A percentile compares a stretch with the other conserved stretches of the same genome.
Conservation (phyloP, 2,329 filamentous ascomycete species). For the Fusarium tjaetaba region DNA sequence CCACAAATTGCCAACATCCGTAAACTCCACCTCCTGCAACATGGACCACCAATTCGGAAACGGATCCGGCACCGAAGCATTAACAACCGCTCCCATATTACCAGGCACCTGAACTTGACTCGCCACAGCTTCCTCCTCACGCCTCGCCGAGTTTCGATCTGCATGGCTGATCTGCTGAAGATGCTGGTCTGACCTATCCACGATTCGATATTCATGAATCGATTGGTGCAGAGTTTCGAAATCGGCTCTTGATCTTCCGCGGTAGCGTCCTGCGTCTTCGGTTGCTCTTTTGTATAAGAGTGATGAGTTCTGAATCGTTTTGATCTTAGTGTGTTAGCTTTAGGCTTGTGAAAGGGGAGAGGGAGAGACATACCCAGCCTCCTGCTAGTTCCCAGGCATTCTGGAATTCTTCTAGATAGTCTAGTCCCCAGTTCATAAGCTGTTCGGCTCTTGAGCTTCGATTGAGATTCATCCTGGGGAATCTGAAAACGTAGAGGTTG, state of each 20-base stretch:
- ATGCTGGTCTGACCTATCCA: constrained; percentile 35
- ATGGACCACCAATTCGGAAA: constrained; percentile 43
- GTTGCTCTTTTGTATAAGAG: constrained; percentile 36
- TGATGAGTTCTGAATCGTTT: constrained; percentile 39
- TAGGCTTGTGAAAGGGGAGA: rapidly evolving
- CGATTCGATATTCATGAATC: constrained; percentile 34
- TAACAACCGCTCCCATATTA: neutral
- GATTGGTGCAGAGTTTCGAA: constrained; percentile 37
- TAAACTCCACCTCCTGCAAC: constrained; percentile 40
- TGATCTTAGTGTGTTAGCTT: constrained; percentile 34
- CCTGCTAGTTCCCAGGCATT: constrained; percentile 38
- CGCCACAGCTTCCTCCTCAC: neutral
- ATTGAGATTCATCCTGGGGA: constrained; percentile 53
- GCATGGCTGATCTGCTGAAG: constrained; percentile 36
- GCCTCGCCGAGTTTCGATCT: constrained; percentile 16
- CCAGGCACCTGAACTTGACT: neutral
- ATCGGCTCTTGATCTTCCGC: constrained; percentile 31
- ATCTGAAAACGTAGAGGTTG: constrained; percentile 53
- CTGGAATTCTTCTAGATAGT: constrained; percentile 38
- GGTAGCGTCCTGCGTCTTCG: constrained; percentile 28
- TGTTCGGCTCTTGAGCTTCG: constrained; percentile 28
- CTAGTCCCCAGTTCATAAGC: constrained; percentile 33
- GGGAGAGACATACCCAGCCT: constrained; percentile 20
- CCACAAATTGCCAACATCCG: constrained; percentile 26
- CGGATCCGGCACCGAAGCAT: constrained; percentile 18